Conservation (phyloP, 495 filamentous ascomycete species). For the Viridothelium virens region DNA sequence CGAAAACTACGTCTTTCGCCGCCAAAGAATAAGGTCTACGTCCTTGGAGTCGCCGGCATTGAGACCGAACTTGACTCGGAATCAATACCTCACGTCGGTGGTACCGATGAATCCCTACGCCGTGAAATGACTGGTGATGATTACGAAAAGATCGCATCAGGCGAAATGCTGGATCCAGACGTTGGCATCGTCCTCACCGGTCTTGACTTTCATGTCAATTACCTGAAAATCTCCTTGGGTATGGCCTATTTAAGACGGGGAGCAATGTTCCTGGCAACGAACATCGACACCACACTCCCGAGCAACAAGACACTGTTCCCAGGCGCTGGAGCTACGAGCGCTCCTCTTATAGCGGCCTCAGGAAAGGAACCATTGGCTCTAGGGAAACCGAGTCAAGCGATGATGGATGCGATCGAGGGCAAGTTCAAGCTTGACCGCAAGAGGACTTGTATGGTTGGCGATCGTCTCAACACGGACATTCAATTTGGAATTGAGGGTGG, state of each 20-base stretch:
- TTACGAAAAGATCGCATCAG: slow-evolving; percentile 65
- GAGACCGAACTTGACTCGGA: slow-evolving; percentile 77
- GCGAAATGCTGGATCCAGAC: slow-evolving; percentile 69
- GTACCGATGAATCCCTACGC: slow-evolving; percentile 72
- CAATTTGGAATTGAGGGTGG: slow-evolving; percentile 87
- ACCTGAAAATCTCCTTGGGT: slow-evolving; percentile 76
- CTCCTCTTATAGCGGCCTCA: slow-evolving; percentile 67
- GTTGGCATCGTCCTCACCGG: slow-evolving; percentile 86
- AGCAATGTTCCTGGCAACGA: slow-evolving; percentile 90
- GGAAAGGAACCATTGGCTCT: slow-evolving; percentile 63
- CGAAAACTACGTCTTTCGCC: slow-evolving; percentile 72
- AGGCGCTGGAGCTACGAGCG: slow-evolving; percentile 76
- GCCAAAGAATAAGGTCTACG: slow-evolving; percentile 84
- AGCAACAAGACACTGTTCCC: slow-evolving; percentile 75
- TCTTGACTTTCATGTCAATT: slow-evolving; percentile 88
- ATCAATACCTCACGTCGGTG: slow-evolving; percentile 72
- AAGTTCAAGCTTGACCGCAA: slow-evolving; percentile 82
- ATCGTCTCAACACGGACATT: slow-evolving; percentile 92
- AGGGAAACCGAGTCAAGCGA: slow-evolving; percentile 93
- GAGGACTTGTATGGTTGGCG: slow-evolving; percentile 91
- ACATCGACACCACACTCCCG: slow-evolving; percentile 81
- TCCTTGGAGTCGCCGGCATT: slow-evolving; percentile 85
- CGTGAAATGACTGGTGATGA: slow-evolving; percentile 72
- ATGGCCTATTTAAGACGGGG: slow-evolving; percentile 78
- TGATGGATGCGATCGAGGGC: slow-evolving; percentile 98